Evolutionary conservation across 768 basidiomycete genomes (phyloP).

Genomic region (Mycena belliarum): DNA sequence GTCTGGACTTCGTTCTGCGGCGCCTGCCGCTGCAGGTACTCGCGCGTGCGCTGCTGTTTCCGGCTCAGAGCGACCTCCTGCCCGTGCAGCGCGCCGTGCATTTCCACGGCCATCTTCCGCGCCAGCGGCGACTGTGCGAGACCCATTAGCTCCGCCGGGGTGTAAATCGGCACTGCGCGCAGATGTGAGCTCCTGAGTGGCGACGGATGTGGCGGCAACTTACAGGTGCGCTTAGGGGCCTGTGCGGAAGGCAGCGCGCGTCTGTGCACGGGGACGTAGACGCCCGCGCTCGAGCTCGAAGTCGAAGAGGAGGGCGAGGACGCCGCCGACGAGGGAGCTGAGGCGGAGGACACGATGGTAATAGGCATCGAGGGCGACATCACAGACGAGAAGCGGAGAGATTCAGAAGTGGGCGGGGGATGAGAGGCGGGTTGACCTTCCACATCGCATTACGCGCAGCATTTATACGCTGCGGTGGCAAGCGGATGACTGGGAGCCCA

Average conservation of each 20-base stretch:
- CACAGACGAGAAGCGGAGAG: neutral
- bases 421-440: too few relatives aligned
- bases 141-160: constrained; percentile 1
- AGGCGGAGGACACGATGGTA: neutral
- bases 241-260: neutral
- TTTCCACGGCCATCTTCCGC: neutral
- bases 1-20: neutral
- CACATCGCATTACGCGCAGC: neutral
- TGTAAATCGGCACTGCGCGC: constrained; percentile 10
- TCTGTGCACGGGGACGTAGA: constrained; percentile 17
- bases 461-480: constrained; percentile 10
- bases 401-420: too few relatives aligned
- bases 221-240: constrained; percentile 1
- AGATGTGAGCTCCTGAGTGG: neutral
- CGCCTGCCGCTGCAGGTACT: constrained; percentile 12
- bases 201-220: neutral
- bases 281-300: constrained; percentile 1
- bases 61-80: constrained; percentile 7
- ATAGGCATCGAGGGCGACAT: constrained; percentile 16
- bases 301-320: neutral
- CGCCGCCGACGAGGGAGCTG: neutral
- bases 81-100: neutral
- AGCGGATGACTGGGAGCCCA: neutral
- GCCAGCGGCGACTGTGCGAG: constrained; percentile 13
- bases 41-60: constrained; percentile 8